phyloP scores from a whole-genome alignment of 169 alveolate genomes.

The Eimeria necatrix region DNA sequence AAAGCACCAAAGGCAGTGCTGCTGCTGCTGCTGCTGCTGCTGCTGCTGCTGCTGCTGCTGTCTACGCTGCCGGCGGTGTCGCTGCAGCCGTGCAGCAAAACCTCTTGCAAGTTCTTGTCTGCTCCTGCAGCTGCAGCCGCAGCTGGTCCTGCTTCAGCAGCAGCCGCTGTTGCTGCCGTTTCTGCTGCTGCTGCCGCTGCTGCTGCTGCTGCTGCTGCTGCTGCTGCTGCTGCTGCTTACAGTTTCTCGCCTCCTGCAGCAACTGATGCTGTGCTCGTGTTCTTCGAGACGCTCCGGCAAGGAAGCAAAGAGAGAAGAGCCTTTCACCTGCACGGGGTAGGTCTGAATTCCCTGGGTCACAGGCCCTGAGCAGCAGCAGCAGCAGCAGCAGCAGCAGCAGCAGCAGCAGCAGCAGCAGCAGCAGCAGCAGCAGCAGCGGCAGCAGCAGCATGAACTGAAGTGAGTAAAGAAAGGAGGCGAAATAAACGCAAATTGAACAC shows the following conservation, averaged over 20 bases:
- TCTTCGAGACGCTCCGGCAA: conserved; percentile 58
- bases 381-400: conserved; percentile 41
- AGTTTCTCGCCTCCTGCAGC: conserved; percentile 31
- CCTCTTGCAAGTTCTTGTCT: too few species aligned
- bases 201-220: conserved; percentile 19
- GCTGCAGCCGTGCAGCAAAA: too few species aligned
- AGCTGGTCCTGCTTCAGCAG: background rate
- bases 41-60: too few species aligned
- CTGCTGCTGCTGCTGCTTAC: conserved; percentile 56
- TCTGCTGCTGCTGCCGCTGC: background rate
- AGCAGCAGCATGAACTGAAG: too few species aligned
- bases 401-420: conserved; percentile 5
- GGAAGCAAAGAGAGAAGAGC: conserved; percentile 47
- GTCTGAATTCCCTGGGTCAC: conserved; percentile 61
- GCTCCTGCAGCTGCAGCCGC: background rate
- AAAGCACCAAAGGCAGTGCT: too few species aligned
- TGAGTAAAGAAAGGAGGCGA: too few species aligned
- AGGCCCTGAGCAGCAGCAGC: conserved; percentile 73
- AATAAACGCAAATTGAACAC: background rate
- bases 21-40: too few species aligned
- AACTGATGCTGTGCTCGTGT: background rate
- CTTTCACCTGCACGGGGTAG: conserved; percentile 69
- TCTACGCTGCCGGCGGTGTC: too few species aligned
- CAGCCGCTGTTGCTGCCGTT: background rate
- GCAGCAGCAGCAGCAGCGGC: background rate